These are phyloP conservation scores for Panellus pusillus DNA, from an alignment of 768 basidiomycete species.

Conservation along the genomic window DNA sequence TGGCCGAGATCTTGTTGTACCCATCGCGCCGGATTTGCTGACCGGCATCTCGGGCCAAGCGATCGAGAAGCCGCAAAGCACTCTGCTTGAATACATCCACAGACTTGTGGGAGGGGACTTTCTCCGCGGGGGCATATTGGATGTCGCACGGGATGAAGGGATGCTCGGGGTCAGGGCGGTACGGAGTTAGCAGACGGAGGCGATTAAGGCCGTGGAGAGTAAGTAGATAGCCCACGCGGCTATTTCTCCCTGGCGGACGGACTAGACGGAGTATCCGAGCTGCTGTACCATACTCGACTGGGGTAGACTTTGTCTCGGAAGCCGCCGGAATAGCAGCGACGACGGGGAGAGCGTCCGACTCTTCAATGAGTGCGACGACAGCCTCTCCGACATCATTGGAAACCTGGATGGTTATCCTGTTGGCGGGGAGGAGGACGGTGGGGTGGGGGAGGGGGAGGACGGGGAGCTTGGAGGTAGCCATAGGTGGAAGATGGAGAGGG, in stretches of 20 bases:
- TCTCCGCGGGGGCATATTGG: conserved; percentile 48
- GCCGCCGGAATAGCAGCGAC: conserved; percentile 64
- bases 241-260: conserved; percentile 55
- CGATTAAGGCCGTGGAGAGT: conserved; percentile 73
- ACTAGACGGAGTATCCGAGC: conserved; percentile 72
- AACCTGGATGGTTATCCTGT: conserved; percentile 68
- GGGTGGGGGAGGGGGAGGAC: conserved; percentile 73
- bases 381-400: conserved; percentile 60
- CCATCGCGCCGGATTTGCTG: conserved; percentile 60
- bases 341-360: conserved; percentile 67
- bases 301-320: conserved; percentile 19
- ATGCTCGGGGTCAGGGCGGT: conserved; percentile 28
- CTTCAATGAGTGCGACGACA: conserved; percentile 65
- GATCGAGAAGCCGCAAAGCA: conserved; percentile 65
- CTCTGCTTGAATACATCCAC: conserved; percentile 70
- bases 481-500: conserved; percentile 15
- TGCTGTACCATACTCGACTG: conserved; percentile 64
- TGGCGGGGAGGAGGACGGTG: conserved; percentile 71
- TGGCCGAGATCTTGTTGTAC: conserved; percentile 65
- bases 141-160: conserved; percentile 41
- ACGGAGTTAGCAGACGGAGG: conserved; percentile 51
- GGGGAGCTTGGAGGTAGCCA: conserved; percentile 56
- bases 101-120: conserved; percentile 49
- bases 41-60: conserved; percentile 51
- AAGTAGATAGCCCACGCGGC: conserved; percentile 63